Base-by-base conservation (phyloP, 2,329 filamentous ascomycete species). In the Fusarium dimerum region DNA sequence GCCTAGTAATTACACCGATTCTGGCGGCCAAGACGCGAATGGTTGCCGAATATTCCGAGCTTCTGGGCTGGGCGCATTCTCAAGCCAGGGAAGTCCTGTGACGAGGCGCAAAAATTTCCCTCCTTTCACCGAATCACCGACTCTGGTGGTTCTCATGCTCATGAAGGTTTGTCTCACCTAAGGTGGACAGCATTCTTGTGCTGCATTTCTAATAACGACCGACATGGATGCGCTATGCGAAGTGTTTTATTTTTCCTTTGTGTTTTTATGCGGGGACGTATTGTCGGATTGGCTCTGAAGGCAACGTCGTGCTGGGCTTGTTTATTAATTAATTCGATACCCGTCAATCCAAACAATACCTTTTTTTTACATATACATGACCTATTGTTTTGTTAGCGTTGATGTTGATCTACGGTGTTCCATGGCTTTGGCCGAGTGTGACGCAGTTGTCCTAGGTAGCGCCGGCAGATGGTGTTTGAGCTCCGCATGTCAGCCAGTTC, bases 261-360 rank as follows among this genome's bases (percentile, higher is more conserved):
- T 26, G 4, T 56, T 51, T 51, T 48, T 52, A 57, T 42, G 51
- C 54, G 61, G 56, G 58, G 61, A 56, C 43, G 60, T 45, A 55
- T 53, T 63, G 44, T 53, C 50, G 61, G 60, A 54, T 63, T 60
- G 60, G 54, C 60, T 58, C 51, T 55, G 51, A 64, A 58, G 51
- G 62, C 61, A 56, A 62, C 52, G 52, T 54, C 48, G 55, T 57
- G 60, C 38, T 63, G 61, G 56, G 57, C 60, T 61, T 64, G 43
- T 58, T 64, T 63, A 64, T 55, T 64, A 55, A 61, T 64, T 63
- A 61, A 60, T 61, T 63, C 61, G 62, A 64, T 64, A 64, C 62
- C 62, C 62, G 52, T 64, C 61, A 64, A 64, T 64, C 62, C 62
- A 64, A 64, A 64, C 55, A 36, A 59, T 48, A 53, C 53, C 46